Base-by-base conservation (phyloP, 768 basidiomycete species). In the Nidularia sp. region DNA sequence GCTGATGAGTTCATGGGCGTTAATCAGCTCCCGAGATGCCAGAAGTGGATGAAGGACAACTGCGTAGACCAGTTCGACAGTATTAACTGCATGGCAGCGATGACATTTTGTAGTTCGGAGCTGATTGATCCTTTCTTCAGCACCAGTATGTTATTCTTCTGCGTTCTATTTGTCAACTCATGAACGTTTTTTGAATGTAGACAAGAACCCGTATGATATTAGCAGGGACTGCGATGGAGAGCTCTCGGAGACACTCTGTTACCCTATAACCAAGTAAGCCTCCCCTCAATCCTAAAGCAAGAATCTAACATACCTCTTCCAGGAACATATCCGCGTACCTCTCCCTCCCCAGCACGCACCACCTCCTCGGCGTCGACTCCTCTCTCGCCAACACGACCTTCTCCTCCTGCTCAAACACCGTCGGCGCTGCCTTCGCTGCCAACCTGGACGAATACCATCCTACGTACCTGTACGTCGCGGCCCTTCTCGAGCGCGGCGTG, bases 401-500 rank as follows among this genome's bases (percentile, higher is more conserved):
- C 55, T 54, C 68, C 45, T 60, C 70, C 39, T 71, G 72, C 59
- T 61, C 61, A 9, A 25, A 49, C 49, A 54, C 61, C 3, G 83
- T 93, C 47, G 63, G 63, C 0, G 2, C 5, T 4, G 80, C 76
- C 1, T 93, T 93, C 60, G 15, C 18, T 31, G 48, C 44, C 0
- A 60, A 73, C 7, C 62, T 76, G 44, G 87, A 88, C 59, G 47
- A 56, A 8, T 56, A 62, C 33, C 73, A 73, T 35, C 72, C 76
- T 42, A 73, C 82, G 48, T 66, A 80, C 59, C 62, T 80, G 65
- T 81, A 88, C 64, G 74, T 88, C 55, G 75, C 80, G 2, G 78
- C 76, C 0, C 76, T 93, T 35, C 79, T 93, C 13, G 89, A 92
- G 54, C 80, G 86, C n/a, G 84, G 82, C 0, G 70, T 93, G 25